phyloP scores from a whole-genome alignment of 2,329 filamentous ascomycete genomes.

The Fusarium sp. region DNA sequence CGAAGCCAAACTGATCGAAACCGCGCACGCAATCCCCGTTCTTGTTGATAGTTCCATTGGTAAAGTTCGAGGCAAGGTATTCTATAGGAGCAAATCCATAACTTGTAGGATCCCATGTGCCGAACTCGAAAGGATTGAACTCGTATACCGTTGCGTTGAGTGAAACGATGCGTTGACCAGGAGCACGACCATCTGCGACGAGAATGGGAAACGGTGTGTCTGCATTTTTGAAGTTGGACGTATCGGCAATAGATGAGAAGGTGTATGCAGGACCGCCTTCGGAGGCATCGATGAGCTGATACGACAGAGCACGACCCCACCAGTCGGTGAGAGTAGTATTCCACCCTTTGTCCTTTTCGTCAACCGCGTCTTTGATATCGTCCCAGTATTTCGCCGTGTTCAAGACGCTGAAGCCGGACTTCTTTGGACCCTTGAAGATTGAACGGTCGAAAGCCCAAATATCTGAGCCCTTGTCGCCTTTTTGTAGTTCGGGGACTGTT shows the following conservation, averaged over 20 bases:
- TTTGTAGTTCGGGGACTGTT: constrained; percentile 55
- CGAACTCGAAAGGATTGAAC: constrained; percentile 74
- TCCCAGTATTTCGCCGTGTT: constrained; percentile 44
- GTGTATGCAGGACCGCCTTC: constrained; percentile 82
- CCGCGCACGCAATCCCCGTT: constrained; percentile 64
- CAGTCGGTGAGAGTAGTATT: constrained; percentile 83
- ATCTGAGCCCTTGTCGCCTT: constrained; percentile 46
- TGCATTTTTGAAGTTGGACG: constrained; percentile 56
- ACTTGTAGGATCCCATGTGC: constrained; percentile 70
- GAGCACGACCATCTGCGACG: constrained; percentile 60
- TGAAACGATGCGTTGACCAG: constrained; percentile 56
- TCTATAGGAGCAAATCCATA: constrained; percentile 68
- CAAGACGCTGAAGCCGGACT: constrained; percentile 48
- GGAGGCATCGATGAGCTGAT: constrained; percentile 81
- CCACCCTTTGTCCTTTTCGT: constrained; percentile 54
- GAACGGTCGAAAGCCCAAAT: constrained; percentile 57
- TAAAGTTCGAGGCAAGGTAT: constrained; percentile 70
- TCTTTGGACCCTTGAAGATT: constrained; percentile 54
- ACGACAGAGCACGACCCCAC: constrained; percentile 85
- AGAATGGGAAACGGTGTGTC: constrained; percentile 62
- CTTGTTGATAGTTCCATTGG: constrained; percentile 59
- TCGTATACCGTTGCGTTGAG: constrained; percentile 73
- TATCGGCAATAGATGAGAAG: constrained; percentile 74
- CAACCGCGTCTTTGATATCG: constrained; percentile 50
- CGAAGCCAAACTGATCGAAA: constrained; percentile 82